Evolutionary conservation across 371 early-diverging fungal genomes (phyloP).

Genomic region (Gilbertella persicaria): DNA sequence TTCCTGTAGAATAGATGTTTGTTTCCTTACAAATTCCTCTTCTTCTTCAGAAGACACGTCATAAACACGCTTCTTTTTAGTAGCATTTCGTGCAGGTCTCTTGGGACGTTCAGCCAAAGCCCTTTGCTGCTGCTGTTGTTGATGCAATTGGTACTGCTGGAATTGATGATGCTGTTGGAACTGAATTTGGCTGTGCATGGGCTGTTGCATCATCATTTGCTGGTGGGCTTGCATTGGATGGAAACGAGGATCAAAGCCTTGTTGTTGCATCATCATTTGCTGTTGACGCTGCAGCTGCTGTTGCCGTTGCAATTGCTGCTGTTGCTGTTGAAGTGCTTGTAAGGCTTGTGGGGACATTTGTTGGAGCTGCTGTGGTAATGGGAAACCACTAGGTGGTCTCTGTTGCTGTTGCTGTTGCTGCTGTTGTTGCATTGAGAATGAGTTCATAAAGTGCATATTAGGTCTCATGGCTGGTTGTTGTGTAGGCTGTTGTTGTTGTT

Average conservation of each 20-base stretch:
- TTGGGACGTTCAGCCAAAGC: conserved; percentile 29
- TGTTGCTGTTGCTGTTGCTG: conserved; percentile 22
- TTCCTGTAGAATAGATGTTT: background rate
- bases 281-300: conserved; percentile 13
- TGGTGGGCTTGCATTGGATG: conserved; percentile 22
- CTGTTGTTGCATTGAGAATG: conserved; percentile 13
- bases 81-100: conserved; percentile 34
- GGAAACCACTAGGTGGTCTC: conserved; percentile 1
- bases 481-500: conserved; percentile 9
- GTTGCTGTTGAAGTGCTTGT: conserved; percentile 24
- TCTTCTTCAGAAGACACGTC: conserved; percentile 51
- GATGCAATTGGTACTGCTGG: conserved; percentile 14
- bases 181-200: conserved; percentile 12
- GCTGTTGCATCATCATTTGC: background rate
- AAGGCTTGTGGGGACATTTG: conserved; percentile 1
- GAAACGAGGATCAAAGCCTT: background rate
- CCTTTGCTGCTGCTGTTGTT: conserved; percentile 15
- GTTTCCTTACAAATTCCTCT: conserved; percentile 30
- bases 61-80: conserved; percentile 41
- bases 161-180: conserved; percentile 27
- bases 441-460: background rate
- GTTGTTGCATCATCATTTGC: conserved; percentile 27
- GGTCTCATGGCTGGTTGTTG: conserved; percentile 9
- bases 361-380: conserved; percentile 12
- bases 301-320: conserved; percentile 29